These are phyloP conservation scores for Lentinus tigrinus DNA, from an alignment of 768 basidiomycete genomes.

Conservation along the genomic window DNA sequence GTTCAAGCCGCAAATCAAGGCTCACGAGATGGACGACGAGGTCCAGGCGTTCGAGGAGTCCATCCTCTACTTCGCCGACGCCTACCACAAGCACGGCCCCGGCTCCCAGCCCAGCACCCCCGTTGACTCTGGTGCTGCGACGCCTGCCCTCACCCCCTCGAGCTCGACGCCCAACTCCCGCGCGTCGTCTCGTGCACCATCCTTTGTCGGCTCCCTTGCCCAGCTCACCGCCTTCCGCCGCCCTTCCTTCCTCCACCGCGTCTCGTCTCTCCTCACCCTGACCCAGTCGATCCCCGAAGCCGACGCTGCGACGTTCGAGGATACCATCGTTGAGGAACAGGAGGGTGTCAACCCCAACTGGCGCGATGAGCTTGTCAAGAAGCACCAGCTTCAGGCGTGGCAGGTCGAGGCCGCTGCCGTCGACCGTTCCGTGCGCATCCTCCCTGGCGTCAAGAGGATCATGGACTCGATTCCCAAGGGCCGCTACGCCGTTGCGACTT, in stretches of 20 bases:
- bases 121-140: constrained; percentile 35
- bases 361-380: constrained; percentile 24
- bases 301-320: constrained; percentile 32
- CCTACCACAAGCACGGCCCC: constrained; percentile 45
- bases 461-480: constrained; percentile 64
- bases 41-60: constrained; percentile 62
- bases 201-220: constrained; percentile 31
- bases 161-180: constrained; percentile 44
- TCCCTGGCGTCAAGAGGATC: constrained; percentile 67
- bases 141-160: constrained; percentile 42
- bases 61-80: constrained; percentile 68
- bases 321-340: constrained; percentile 28
- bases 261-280: constrained; percentile 41
- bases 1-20: constrained; percentile 56
- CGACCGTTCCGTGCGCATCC: constrained; percentile 65
- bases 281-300: constrained; percentile 33
- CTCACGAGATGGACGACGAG: constrained; percentile 55
- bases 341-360: constrained; percentile 6
- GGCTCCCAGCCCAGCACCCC: constrained; percentile 32
- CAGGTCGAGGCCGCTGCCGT: constrained; percentile 54
- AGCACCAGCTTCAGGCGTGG: constrained; percentile 46
- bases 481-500: constrained; percentile 72
- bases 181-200: constrained; percentile 43
- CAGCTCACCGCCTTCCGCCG: constrained; percentile 36
- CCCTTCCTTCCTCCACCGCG: constrained; percentile 45